Percentiles rank a stretch among this genome's conserved stretches.
Conservation (phyloP, 169 alveolate species). For the Cryptosporidium muris region DNA sequence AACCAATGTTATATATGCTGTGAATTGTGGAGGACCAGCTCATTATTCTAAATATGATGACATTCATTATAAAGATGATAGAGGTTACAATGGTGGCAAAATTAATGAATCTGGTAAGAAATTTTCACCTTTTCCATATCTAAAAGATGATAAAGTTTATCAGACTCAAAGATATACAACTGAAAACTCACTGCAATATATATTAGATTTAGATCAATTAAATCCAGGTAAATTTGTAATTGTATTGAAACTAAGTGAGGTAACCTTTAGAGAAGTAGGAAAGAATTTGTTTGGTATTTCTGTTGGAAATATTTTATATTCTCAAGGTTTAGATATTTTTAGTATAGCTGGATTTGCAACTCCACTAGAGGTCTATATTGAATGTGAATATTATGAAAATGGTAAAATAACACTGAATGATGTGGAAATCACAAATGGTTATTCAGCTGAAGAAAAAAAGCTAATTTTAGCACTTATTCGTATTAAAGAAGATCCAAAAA, state of each 20-base stretch:
- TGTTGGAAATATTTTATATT: constrained; percentile 42
- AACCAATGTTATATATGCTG: constrained; percentile 53
- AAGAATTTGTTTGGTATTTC: constrained; percentile 46
- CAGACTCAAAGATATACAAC: constrained; percentile 45
- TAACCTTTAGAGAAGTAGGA: constrained; percentile 38
- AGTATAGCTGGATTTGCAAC: constrained; percentile 59
- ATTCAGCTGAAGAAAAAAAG: constrained; percentile 32
- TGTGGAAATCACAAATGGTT: constrained; percentile 35
- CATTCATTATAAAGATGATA: constrained; percentile 33
- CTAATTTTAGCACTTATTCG: constrained; percentile 52
- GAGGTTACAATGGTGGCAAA: constrained; percentile 63
- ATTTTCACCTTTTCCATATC: constrained; percentile 57
- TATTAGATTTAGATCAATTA: constrained; percentile 22
- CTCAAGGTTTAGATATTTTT: constrained; percentile 41
- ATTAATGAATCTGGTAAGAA: constrained; percentile 43
- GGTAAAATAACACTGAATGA: constrained; percentile 29
- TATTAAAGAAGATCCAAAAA: constrained; percentile 58
- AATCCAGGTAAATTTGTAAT: constrained; percentile 50
- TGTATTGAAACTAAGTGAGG: constrained; percentile 58
- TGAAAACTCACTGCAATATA: constrained; percentile 48
- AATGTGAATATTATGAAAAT: constrained; percentile 34
- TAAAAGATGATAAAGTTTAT: constrained; percentile 47
- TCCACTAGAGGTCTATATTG: constrained; percentile 62
- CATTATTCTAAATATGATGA: constrained; percentile 30
- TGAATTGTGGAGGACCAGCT: constrained; percentile 65